phyloP scores from a whole-genome alignment of 75 land plant genomes.

The Azolla pinnata region DNA sequence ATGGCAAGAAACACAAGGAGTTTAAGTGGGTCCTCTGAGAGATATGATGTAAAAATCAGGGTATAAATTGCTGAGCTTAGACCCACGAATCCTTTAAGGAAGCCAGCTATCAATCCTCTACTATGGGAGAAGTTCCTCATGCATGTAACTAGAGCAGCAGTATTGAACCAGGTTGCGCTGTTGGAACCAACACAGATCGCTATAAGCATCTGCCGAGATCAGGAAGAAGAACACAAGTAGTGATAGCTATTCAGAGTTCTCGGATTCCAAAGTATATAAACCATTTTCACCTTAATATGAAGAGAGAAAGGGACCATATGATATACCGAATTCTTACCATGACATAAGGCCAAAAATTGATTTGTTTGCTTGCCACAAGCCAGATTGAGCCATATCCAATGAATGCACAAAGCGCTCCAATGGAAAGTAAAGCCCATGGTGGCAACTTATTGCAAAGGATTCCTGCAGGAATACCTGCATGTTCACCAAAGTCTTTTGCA shows the following conservation, averaged over 20 bases:
- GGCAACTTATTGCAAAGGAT: constrained; percentile 24
- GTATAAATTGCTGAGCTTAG: constrained; percentile 37
- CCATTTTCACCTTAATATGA: too few relatives aligned
- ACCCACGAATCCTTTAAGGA: constrained; percentile 34
- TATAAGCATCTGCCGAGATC: constrained; percentile 23
- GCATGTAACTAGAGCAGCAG: constrained; percentile 31
- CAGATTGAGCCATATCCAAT: constrained; percentile 29
- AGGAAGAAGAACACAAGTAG: not conserved
- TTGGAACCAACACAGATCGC: constrained; percentile 25
- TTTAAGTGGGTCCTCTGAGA: constrained; percentile 10
- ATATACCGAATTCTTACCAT: too few relatives aligned
- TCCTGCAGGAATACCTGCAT: constrained; percentile 29
- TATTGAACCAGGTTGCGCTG: constrained; percentile 41
- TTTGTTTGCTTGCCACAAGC: constrained; percentile 18
- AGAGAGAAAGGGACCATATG: too few relatives aligned
- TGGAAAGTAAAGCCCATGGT: constrained; percentile 29
- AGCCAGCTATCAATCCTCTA: constrained; percentile 34
- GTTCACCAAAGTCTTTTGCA: constrained; percentile 32
- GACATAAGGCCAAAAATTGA: constrained; percentile 20
- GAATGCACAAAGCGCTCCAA: constrained; percentile 26
- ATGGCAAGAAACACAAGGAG: constrained; percentile 22
- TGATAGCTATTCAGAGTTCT: not conserved
- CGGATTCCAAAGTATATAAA: too few relatives aligned
- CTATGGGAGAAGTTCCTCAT: constrained; percentile 46
- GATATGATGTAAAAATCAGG: constrained; percentile 18